A percentile compares a stretch with the other conserved stretches of the same genome.
Conservation (phyloP, 2,329 filamentous ascomycete genomes). For the Fusarium beomiforme region DNA sequence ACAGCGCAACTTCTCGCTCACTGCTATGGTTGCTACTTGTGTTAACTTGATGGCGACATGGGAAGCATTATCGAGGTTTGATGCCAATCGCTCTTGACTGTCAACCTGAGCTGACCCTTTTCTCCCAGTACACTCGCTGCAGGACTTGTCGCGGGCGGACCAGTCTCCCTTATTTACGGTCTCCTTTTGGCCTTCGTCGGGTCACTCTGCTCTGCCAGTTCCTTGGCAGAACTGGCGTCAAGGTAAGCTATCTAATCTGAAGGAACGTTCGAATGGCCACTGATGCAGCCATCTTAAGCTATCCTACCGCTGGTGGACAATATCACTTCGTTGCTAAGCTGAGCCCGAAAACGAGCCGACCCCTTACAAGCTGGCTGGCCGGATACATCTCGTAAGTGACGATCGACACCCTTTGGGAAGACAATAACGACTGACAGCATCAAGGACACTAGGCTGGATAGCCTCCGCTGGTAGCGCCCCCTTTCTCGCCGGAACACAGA, state of each 20-base stretch:
- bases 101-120: background rate
- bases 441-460: slow-evolving; percentile 29
- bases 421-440: background rate
- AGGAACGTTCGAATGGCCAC: background rate
- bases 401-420: accelerated
- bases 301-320: slow-evolving; percentile 27
- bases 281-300: background rate
- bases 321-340: slow-evolving; percentile 31
- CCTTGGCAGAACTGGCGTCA: slow-evolving; percentile 31
- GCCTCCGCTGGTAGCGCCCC: slow-evolving; percentile 21
- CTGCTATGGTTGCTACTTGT: slow-evolving; percentile 19
- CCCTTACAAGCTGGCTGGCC: slow-evolving; percentile 19
- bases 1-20: slow-evolving; percentile 26
- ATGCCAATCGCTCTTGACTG: background rate
- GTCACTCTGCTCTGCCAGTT: slow-evolving; percentile 30
- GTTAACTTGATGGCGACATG: slow-evolving; percentile 33
- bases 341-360: background rate
- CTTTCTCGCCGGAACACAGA: slow-evolving; percentile 29
- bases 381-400: slow-evolving; percentile 25
- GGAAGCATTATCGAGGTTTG: slow-evolving; percentile 34
- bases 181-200: slow-evolving; percentile 15
- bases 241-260: background rate
- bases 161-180: slow-evolving; percentile 30
- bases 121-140: slow-evolving; percentile 23
- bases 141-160: slow-evolving; percentile 23